Percentiles rank a stretch among this genome's conserved stretches.
Evolutionary conservation across 2,329 filamentous ascomycete genomes (phyloP).

Genomic region (Thielaviopsis populi): DNA sequence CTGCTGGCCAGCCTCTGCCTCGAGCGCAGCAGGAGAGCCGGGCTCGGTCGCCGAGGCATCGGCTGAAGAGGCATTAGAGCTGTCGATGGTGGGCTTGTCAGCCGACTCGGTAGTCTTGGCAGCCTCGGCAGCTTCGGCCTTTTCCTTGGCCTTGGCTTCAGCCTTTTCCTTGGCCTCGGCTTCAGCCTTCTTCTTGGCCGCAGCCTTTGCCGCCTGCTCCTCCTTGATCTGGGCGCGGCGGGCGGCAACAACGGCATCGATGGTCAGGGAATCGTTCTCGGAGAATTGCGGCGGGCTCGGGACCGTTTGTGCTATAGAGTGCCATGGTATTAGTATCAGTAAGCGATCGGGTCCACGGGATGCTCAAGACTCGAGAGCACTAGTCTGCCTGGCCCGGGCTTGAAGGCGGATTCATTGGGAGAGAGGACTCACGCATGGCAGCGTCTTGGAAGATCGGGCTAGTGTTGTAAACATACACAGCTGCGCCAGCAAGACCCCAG

Average conservation of each 20-base stretch:
- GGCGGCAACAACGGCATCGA: constrained; percentile 52
- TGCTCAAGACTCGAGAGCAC: background rate
- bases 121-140: background rate
- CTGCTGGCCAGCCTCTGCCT: constrained; percentile 71
- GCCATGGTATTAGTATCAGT: background rate
- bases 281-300: constrained; percentile 29
- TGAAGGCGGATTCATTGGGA: background rate
- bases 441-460: constrained; percentile 77
- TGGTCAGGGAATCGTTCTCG: constrained; percentile 44
- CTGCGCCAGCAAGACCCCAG: constrained; percentile 60
- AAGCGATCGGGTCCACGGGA: background rate
- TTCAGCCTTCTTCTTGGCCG: constrained; percentile 19
- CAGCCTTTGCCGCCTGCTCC: constrained; percentile 22
- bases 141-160: constrained; percentile 18
- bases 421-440: constrained; percentile 43
- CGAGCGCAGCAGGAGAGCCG: constrained; percentile 39
- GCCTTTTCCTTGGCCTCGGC: constrained; percentile 18
- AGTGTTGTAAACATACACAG: constrained; percentile 90
- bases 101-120: constrained; percentile 19
- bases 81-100: constrained; percentile 19
- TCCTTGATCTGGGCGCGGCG: constrained; percentile 37
- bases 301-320: constrained; percentile 10
- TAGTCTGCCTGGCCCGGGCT: background rate
- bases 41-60: constrained; percentile 17
- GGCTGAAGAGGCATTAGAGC: constrained; percentile 19